These are phyloP conservation scores for Globisporangium emineosum DNA, from an alignment of 352 stramenopile genomes.

Conservation along the genomic window DNA sequence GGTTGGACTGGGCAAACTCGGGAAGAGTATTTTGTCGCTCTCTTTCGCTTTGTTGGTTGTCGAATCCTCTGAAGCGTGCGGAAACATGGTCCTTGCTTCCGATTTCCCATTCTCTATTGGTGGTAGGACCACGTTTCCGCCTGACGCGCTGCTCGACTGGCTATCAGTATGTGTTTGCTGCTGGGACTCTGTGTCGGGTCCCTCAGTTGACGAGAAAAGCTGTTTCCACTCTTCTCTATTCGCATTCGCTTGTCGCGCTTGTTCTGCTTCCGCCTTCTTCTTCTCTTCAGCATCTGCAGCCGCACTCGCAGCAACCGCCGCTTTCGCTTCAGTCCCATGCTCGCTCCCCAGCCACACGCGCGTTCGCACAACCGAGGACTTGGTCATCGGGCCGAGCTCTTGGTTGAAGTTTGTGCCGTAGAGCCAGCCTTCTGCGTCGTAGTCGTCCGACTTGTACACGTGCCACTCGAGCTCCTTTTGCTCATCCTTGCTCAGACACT, in stretches of 20 bases:
- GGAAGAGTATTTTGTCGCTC: conserved; percentile 11
- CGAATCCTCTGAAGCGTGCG: background rate
- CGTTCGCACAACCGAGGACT: conserved; percentile 65
- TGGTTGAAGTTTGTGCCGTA: conserved; percentile 71
- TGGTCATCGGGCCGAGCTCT: conserved; percentile 58
- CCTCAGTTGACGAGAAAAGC: conserved; percentile 29
- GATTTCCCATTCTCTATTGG: conserved; percentile 3
- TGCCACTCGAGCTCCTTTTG: conserved; percentile 62
- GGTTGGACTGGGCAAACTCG: background rate
- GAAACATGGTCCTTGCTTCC: background rate
- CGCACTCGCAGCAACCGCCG: conserved; percentile 10
- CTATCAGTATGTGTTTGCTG: background rate
- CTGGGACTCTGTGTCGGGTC: conserved; percentile 1
- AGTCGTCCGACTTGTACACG: conserved; percentile 83
- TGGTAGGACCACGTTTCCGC: conserved; percentile 21
- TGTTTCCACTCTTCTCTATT: conserved; percentile 32
- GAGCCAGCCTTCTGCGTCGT: conserved; percentile 84
- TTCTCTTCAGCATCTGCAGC: background rate
- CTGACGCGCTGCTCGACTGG: conserved; percentile 12
- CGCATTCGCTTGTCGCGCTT: conserved; percentile 9
- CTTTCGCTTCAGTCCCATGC: conserved; percentile 27
- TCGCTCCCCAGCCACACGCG: conserved; percentile 72
- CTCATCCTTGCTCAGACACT: conserved; percentile 50
- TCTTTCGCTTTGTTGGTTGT: background rate
- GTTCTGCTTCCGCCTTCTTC: background rate